Evolutionary conservation across 2,329 filamentous ascomycete species (phyloP), one percentile per base, ranked within the genome.

Genomic region (Fonsecaea nubica): DNA sequence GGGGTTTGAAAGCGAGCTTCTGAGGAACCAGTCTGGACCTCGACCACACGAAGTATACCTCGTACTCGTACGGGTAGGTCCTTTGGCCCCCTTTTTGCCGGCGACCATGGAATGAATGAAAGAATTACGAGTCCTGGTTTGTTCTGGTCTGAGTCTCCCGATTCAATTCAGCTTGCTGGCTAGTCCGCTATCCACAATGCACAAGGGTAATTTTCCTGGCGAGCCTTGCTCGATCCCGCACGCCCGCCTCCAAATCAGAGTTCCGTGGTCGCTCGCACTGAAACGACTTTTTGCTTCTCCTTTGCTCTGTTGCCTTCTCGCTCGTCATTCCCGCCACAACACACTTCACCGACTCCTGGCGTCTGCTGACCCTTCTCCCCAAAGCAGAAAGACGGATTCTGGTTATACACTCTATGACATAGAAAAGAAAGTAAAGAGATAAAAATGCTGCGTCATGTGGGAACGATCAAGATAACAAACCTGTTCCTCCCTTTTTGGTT

Each of bases 361-460:
- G 32, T 32, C 32, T 38, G 40, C 12, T 2, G 10, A 5, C 15
- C 48, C 32, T 2, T 18, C 5, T 6, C 48, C 21, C 33, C 9
- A 61, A 61, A 38, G 48, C 45, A 61, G 48, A 61, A 53, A 32
- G 58, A 48, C 45, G 30, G 45, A 40, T 53, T 42, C 58, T 61
- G 58, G 58, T 61, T 61, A 61, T 61, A 61, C 58, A 58, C 55
- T 61, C 58, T 61, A 61, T 61, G 45, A 54, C 58, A 45, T 53
- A 53, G 45, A 61, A 53, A 50, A 52, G 33, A 52, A 61, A 61
- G 18, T 32, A 61, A 54, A 54, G 48, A 42, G 57, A 59, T 59
- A 59, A 32, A 13, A 45, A 45, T 59, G 57, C 57, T 52, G 57
- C 32, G 50, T 59, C 57, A 15, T 59, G 45, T 52, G 57, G 57